Evolutionary conservation across 371 early-diverging fungal species (phyloP).

Genomic region (Circinella minor): DNA sequence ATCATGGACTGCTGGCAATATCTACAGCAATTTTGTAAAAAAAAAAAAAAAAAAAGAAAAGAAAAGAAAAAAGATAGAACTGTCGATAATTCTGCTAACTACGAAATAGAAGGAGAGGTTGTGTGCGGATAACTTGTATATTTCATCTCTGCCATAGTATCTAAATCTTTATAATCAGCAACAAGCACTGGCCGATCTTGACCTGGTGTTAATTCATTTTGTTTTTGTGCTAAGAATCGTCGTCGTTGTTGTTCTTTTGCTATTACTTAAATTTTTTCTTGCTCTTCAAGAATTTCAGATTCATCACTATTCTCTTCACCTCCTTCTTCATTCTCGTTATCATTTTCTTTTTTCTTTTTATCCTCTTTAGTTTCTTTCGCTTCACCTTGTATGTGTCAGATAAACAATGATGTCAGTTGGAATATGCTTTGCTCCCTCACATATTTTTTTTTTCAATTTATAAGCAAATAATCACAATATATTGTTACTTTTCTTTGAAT

Average conservation of each 20-base stretch:
- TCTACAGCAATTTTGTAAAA: slow-evolving; percentile 27
- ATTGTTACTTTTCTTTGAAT: slow-evolving; percentile 7
- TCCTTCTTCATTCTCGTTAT: slow-evolving; percentile 4
- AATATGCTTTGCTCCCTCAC: too few species aligned
- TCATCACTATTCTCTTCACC: slow-evolving; percentile 14
- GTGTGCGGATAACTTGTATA: too few species aligned
- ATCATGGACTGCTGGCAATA: slow-evolving; percentile 57
- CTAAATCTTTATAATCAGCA: slow-evolving; percentile 60
- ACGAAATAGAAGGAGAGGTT: too few species aligned
- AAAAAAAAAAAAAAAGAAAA: too few species aligned
- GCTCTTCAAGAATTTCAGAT: slow-evolving; percentile 21
- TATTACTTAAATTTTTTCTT: slow-evolving; percentile 28
- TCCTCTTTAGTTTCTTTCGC: neutral
- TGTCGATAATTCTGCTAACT: too few species aligned
- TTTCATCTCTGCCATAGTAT: slow-evolving; percentile 50
- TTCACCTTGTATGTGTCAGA: neutral
- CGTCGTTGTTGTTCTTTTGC: slow-evolving; percentile 25
- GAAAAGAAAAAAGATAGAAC: too few species aligned
- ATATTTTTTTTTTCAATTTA: neutral
- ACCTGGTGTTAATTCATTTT: slow-evolving; percentile 21
- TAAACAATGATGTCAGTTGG: slow-evolving; percentile 1
- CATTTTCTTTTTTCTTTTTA: slow-evolving; percentile 5
- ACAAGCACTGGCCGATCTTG: slow-evolving; percentile 43
- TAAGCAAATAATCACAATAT: too few species aligned
- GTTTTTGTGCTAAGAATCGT: slow-evolving; percentile 31